Evolutionary conservation across 495 filamentous ascomycete genomes (phyloP).

Genomic region (Aeminium ludgeri): DNA sequence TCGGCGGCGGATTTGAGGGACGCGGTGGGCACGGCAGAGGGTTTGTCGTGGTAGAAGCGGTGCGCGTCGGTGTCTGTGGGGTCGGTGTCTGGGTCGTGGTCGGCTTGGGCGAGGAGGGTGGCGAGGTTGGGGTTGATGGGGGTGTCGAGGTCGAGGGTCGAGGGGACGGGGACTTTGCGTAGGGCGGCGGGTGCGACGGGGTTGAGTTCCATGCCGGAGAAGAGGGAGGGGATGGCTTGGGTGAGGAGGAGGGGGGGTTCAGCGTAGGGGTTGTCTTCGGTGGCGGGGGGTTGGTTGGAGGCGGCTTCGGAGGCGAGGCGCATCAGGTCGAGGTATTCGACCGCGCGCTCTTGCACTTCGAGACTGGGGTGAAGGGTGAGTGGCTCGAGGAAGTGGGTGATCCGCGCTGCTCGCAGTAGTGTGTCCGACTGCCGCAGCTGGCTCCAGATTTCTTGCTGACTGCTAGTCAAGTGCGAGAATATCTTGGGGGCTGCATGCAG

Average conservation of each 20-base stretch:
- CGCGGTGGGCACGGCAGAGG: conserved; percentile 10
- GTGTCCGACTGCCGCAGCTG: conserved; percentile 47
- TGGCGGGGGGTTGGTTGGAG: conserved; percentile 40
- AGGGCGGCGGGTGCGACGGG: conserved; percentile 75
- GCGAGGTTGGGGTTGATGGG: conserved; percentile 65
- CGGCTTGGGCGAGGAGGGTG: conserved; percentile 42
- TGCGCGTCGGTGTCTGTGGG: conserved; percentile 47
- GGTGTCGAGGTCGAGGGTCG: conserved; percentile 53
- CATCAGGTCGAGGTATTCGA: conserved; percentile 80
- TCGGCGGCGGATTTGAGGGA: conserved; percentile 27
- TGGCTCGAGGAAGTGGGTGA: conserved; percentile 65
- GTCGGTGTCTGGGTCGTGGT: conserved; percentile 32
- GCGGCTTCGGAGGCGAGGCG: conserved; percentile 69
- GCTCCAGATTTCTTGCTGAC: conserved; percentile 41
- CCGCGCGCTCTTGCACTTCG: conserved; percentile 90
- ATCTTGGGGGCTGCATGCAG: conserved; percentile 81
- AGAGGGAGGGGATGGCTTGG: conserved; percentile 74
- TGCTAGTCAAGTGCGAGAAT: conserved; percentile 46
- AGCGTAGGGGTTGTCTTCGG: conserved; percentile 31
- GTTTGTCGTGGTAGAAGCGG: conserved; percentile 50
- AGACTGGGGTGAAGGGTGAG: conserved; percentile 65
- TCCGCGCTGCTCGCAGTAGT: conserved; percentile 56
- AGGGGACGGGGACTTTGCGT: conserved; percentile 66
- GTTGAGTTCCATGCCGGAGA: conserved; percentile 71
- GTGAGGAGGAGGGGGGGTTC: conserved; percentile 68